Conservation (phyloP, 2,329 filamentous ascomycete species). For the Penicillium sp. region DNA sequence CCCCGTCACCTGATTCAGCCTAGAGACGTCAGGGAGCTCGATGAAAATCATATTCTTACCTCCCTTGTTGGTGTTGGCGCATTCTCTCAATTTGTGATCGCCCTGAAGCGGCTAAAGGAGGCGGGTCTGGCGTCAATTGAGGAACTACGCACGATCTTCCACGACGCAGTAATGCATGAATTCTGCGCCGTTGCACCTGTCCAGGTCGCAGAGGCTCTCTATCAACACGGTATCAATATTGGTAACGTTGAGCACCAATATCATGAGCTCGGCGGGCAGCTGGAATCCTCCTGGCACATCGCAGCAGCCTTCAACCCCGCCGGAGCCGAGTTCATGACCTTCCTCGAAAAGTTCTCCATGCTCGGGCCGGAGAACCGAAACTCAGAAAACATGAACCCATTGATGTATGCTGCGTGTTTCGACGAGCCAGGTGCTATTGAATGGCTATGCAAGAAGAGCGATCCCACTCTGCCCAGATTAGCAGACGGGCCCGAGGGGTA, state of each 20-base stretch:
- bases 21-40: not conserved
- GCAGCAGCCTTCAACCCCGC: slow-evolving; percentile 7
- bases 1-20: not conserved
- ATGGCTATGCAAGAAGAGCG: not conserved
- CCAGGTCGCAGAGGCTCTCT: not conserved
- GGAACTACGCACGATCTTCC: not conserved
- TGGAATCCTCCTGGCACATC: slow-evolving; percentile 9
- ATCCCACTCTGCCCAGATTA: not conserved
- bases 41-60: slow-evolving; percentile 2
- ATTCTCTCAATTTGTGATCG: not conserved
- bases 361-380: not conserved
- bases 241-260: slow-evolving; percentile 1
- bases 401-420: slow-evolving; percentile 8
- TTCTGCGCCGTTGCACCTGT: slow-evolving; percentile 2
- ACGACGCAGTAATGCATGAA: slow-evolving; percentile 3
- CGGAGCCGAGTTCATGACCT: not conserved
- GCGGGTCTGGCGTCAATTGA: not conserved
- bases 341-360: slow-evolving; percentile 4
- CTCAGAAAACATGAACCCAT: not conserved
- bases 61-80: not conserved
- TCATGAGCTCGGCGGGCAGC: slow-evolving; percentile 3
- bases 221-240: slow-evolving; percentile 5
- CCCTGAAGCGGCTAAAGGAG: not conserved
- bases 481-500: not conserved
- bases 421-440: slow-evolving; percentile 1